A percentile compares a stretch with the other conserved stretches of the same genome.
These are phyloP conservation scores for Cutaneotrichosporon spelunceum DNA, from an alignment of 1,284 basidiomycete genomes.

Conservation along the genomic window DNA sequence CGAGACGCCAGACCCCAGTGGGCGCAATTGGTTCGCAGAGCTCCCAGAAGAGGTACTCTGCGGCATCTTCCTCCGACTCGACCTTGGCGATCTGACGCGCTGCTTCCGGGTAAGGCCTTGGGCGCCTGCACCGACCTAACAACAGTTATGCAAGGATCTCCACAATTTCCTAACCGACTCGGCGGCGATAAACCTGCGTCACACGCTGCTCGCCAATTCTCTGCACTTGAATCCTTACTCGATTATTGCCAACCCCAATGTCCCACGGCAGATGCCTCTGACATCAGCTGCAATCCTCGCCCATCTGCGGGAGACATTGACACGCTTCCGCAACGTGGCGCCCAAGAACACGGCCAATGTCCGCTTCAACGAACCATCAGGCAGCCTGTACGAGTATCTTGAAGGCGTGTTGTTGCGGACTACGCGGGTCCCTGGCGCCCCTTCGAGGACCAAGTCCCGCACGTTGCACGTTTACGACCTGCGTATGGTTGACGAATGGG, in stretches of 20 bases:
- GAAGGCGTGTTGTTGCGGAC: slow-evolving; percentile 46
- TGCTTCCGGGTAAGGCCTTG: slow-evolving; percentile 27
- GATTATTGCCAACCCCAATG: slow-evolving; percentile 18
- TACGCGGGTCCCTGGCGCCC: slow-evolving; percentile 14
- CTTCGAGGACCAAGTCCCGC: slow-evolving; percentile 9
- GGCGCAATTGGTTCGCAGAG: slow-evolving; percentile 8
- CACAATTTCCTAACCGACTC: slow-evolving; percentile 31
- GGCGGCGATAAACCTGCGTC: slow-evolving; percentile 61
- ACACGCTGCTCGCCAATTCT: slow-evolving; percentile 72
- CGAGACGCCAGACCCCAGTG: slow-evolving; percentile 10
- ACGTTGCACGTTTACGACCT: slow-evolving; percentile 32
- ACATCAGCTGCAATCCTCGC: slow-evolving; percentile 39
- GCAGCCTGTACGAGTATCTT: slow-evolving; percentile 49
- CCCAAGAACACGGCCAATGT: slow-evolving; percentile 25
- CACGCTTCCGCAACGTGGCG: slow-evolving; percentile 40
- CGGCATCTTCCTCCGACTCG: slow-evolving; percentile 28
- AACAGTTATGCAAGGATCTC: slow-evolving; percentile 14
- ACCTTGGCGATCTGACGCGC: slow-evolving; percentile 23
- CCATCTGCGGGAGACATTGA: slow-evolving; percentile 40
- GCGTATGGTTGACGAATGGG: slow-evolving; percentile 28
- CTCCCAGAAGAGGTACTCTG: slow-evolving; percentile 39
- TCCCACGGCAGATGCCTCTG: slow-evolving; percentile 48
- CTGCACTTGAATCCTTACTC: slow-evolving; percentile 60
- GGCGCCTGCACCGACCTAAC: slow-evolving; percentile 6
- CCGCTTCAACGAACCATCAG: slow-evolving; percentile 39